A percentile compares a stretch with the other conserved stretches of the same genome.
Evolutionary conservation across 495 filamentous ascomycete genomes (phyloP).

Genomic region (Daldinia caldariorum): DNA sequence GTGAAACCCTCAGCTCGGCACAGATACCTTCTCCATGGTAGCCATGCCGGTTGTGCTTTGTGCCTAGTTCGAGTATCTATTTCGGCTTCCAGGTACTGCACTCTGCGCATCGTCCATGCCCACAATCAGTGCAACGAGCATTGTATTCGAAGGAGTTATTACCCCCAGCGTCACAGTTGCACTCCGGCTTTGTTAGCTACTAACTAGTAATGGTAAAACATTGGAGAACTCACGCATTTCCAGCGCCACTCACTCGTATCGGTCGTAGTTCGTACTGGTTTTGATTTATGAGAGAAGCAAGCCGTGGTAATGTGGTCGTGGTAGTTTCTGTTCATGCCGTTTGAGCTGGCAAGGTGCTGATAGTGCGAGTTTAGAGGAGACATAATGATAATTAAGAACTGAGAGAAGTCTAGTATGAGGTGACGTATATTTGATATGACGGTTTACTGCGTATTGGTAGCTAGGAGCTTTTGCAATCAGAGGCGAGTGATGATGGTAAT

Average conservation of each 20-base stretch:
- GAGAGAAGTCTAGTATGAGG: not conserved
- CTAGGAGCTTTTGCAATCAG: not conserved
- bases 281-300: not conserved
- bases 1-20: not conserved
- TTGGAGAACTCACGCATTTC: slow-evolving; percentile 32
- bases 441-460: too few relatives aligned
- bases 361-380: not conserved
- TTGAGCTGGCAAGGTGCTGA: not conserved
- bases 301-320: not conserved
- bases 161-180: not conserved
- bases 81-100: slow-evolving; percentile 6
- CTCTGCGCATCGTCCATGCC: not conserved
- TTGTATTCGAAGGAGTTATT: slow-evolving; percentile 25
- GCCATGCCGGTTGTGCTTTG: not conserved
- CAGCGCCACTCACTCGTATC: slow-evolving; percentile 5
- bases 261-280: not conserved
- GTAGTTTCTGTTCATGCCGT: not conserved
- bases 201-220: not conserved
- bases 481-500: not conserved
- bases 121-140: not conserved
- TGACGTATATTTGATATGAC: not conserved
- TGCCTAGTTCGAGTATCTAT: slow-evolving; percentile 12
- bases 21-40: not conserved
- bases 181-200: slow-evolving; percentile 27
- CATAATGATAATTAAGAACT: slow-evolving; percentile 4